Conservation (phyloP, 805 yeast genomes). For the Diddensiella caesifluorescens region DNA sequence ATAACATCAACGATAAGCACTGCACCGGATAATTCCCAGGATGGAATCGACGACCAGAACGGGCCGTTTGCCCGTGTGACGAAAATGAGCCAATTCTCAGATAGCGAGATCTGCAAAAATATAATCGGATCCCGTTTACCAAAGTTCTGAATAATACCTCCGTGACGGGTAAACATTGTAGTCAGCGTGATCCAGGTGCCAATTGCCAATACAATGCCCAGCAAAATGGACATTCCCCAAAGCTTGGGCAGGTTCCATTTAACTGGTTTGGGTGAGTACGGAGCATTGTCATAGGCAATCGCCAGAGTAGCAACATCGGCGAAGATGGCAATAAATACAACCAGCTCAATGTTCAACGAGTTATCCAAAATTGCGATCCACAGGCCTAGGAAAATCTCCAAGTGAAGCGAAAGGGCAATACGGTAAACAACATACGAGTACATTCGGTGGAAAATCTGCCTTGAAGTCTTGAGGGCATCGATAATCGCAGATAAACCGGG, state of each 20-base stretch:
- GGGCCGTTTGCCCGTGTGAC: slow-evolving; percentile 97
- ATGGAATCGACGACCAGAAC: slow-evolving; percentile 94
- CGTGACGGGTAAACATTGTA: slow-evolving; percentile 89
- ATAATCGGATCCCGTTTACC: slow-evolving; percentile 91
- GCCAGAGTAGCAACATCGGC: slow-evolving; percentile 80
- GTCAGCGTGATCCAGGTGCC: slow-evolving; percentile 94
- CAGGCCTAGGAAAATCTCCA: slow-evolving; percentile 90
- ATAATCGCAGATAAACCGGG: slow-evolving; percentile 59
- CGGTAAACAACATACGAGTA: slow-evolving; percentile 97
- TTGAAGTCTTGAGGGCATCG: slow-evolving; percentile 74
- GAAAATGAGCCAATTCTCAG: slow-evolving; percentile 97
- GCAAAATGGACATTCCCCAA: slow-evolving; percentile 74
- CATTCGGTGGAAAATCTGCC: slow-evolving; percentile 99
- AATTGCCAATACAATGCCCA: slow-evolving; percentile 62
- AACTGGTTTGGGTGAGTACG: slow-evolving; percentile 86
- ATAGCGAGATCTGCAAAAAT: slow-evolving; percentile 88
- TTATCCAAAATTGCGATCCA: slow-evolving; percentile 93
- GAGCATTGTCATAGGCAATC: slow-evolving; percentile 89
- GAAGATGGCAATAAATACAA: slow-evolving; percentile 94
- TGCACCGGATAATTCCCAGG: slow-evolving; percentile 96
- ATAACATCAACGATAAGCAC: slow-evolving; percentile 83
- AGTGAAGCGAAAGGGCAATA: slow-evolving; percentile 90
- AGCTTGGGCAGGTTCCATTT: slow-evolving; percentile 95
- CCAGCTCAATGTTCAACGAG: slow-evolving; percentile 81
- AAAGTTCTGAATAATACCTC: slow-evolving; percentile 87